Percentiles rank a stretch among this genome's conserved stretches.
Evolutionary conservation across 805 yeast species (phyloP).

Genomic region (Torulaspora microellipsoides): DNA sequence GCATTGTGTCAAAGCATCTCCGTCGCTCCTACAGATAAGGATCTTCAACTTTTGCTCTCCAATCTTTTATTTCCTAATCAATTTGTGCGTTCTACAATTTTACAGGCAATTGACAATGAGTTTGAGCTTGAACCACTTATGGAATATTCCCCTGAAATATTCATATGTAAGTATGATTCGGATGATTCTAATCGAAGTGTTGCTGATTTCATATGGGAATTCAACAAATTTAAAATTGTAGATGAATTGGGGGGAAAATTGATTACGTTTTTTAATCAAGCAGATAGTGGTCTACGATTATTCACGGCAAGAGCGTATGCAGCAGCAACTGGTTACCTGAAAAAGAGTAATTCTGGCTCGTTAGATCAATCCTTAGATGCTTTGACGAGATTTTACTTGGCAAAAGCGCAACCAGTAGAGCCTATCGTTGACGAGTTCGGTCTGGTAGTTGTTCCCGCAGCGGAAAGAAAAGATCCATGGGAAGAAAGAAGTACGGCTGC

Average conservation of each 20-base stretch:
- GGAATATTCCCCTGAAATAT: constrained; percentile 60
- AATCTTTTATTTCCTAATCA: constrained; percentile 55
- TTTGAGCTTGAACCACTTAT: constrained; percentile 45
- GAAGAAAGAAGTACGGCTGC: constrained; percentile 82
- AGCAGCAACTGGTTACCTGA: constrained; percentile 47
- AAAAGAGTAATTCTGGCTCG: constrained; percentile 25
- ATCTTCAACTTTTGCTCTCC: constrained; percentile 53
- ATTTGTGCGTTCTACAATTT: constrained; percentile 71
- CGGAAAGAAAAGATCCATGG: constrained; percentile 71
- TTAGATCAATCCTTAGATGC: constrained; percentile 38
- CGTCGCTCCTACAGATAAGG: constrained; percentile 50
- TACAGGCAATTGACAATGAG: constrained; percentile 84
- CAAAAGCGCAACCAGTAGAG: constrained; percentile 66
- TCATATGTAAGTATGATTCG: constrained; percentile 73
- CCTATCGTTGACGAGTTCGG: constrained; percentile 79
- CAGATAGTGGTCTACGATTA: constrained; percentile 63
- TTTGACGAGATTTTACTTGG: constrained; percentile 53
- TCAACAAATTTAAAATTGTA: constrained; percentile 46
- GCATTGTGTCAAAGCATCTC: constrained; percentile 75
- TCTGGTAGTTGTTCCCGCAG: constrained; percentile 56
- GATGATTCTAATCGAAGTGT: constrained; percentile 55
- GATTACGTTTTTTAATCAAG: constrained; percentile 48
- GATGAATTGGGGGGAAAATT: constrained; percentile 40
- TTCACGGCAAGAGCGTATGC: constrained; percentile 66
- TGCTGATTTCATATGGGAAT: constrained; percentile 84